phyloP scores from a whole-genome alignment of 208 protist genomes.

The Acanthamoeba lenticulata region DNA sequence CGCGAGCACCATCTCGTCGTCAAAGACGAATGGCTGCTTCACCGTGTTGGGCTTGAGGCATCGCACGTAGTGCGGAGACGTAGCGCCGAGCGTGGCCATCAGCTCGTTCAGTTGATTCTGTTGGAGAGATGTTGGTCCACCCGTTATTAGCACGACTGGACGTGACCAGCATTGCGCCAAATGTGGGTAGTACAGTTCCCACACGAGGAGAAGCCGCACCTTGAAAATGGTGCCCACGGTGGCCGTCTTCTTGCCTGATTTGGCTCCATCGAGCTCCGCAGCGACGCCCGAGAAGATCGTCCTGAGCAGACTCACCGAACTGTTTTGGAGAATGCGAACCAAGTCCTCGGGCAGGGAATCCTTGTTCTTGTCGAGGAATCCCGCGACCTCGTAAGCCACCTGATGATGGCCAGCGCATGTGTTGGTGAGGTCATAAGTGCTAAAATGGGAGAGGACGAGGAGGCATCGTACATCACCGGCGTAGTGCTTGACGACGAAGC shows the following conservation, averaged over 20 bases:
- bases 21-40: slow-evolving; percentile 49
- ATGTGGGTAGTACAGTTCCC: too few relatives aligned
- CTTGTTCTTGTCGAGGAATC: slow-evolving; percentile 87
- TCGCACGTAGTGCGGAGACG: slow-evolving; percentile 85
- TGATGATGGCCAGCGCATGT: background rate
- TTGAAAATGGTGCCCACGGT: slow-evolving; percentile 62
- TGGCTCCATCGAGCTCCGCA: background rate
- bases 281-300: background rate
- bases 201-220: background rate
- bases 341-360: slow-evolving; percentile 85
- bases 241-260: background rate
- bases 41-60: slow-evolving; percentile 89
- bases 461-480: slow-evolving; percentile 78
- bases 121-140: background rate
- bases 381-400: slow-evolving; percentile 83
- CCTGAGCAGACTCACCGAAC: background rate
- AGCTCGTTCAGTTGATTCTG: slow-evolving; percentile 80
- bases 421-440: background rate
- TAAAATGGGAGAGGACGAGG: too few relatives aligned
- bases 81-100: slow-evolving; percentile 81
- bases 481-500: slow-evolving; percentile 86
- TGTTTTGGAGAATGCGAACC: background rate
- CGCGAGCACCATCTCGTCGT: slow-evolving; percentile 49
- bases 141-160: background rate
- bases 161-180: too few relatives aligned